phyloP scores from a whole-genome alignment of 345 rosid species.

The Carallia pectinifolia region DNA sequence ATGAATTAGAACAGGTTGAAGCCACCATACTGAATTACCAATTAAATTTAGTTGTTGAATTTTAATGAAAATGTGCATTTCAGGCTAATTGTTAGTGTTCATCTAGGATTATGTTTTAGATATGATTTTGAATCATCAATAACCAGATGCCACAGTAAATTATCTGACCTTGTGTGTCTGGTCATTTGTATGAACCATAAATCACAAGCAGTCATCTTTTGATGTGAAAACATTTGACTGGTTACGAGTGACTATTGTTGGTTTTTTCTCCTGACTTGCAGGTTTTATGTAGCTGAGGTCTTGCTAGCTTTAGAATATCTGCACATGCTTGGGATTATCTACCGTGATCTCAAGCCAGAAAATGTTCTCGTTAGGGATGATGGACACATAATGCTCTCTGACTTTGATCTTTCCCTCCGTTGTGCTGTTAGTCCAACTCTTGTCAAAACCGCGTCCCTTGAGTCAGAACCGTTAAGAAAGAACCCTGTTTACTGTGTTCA shows the following conservation, averaged over 20 bases:
- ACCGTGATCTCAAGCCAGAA: conserved; percentile 84
- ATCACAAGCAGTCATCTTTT: no score
- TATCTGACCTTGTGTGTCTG: no score
- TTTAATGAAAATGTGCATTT: no score
- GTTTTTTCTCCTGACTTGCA: conserved; percentile 17
- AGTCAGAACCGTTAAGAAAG: conserved; percentile 65
- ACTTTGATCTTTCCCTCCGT: conserved; percentile 84
- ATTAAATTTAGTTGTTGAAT: no score
- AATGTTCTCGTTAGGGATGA: conserved; percentile 75
- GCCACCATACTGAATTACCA: no score
- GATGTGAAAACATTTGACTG: neutral
- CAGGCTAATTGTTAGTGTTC: no score
- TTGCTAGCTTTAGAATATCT: conserved; percentile 82
- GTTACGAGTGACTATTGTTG: neutral
- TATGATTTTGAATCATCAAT: no score
- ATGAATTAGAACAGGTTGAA: no score
- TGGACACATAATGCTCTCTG: conserved; percentile 79
- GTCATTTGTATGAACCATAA: no score
- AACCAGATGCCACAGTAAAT: no score
- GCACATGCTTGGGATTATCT: conserved; percentile 87
- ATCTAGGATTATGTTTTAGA: no score
- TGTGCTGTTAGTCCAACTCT: conserved; percentile 86
- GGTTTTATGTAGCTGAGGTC: conserved; percentile 84
- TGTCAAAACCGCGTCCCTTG: conserved; percentile 51
- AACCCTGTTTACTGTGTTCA: conserved; percentile 67